phyloP scores from a whole-genome alignment of 169 alveolate species.

The Haemoproteus tartakovskyi region DNA sequence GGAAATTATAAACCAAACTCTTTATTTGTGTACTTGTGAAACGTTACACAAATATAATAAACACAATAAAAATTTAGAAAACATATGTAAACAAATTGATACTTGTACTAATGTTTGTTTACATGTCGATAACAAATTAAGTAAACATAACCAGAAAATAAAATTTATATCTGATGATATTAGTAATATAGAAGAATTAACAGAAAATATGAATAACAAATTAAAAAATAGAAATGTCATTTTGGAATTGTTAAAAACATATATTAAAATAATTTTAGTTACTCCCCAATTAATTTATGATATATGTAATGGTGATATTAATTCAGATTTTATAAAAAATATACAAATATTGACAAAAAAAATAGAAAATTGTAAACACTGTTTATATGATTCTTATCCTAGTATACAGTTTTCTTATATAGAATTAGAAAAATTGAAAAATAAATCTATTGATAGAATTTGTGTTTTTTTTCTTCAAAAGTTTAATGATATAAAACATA shows the following conservation, averaged over 20 bases:
- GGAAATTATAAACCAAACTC: slow-evolving; percentile 22
- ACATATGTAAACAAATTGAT: slow-evolving; percentile 66
- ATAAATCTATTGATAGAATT: slow-evolving; percentile 21
- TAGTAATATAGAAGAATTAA: slow-evolving; percentile 66
- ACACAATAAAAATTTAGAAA: slow-evolving; percentile 65
- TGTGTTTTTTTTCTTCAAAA: slow-evolving; percentile 8
- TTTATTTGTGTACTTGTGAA: slow-evolving; percentile 64
- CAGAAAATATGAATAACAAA: slow-evolving; percentile 66
- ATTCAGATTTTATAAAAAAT: slow-evolving; percentile 49
- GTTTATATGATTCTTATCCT: slow-evolving; percentile 70
- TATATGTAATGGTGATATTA: slow-evolving; percentile 67
- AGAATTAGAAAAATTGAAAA: slow-evolving; percentile 20
- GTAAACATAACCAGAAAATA: slow-evolving; percentile 66
- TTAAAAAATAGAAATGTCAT: slow-evolving; percentile 68
- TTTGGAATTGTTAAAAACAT: slow-evolving; percentile 66
- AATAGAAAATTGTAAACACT: slow-evolving; percentile 66
- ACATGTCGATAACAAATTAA: slow-evolving; percentile 65
- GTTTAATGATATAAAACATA: slow-evolving; percentile 63
- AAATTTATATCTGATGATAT: slow-evolving; percentile 67
- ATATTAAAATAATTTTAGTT: slow-evolving; percentile 68
- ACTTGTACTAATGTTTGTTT: slow-evolving; percentile 66
- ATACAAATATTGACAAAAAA: slow-evolving; percentile 60
- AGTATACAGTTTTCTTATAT: slow-evolving; percentile 60
- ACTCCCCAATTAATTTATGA: slow-evolving; percentile 71
- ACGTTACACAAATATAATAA: slow-evolving; percentile 47